These are phyloP conservation scores for Fusarium camptoceras DNA, from an alignment of 2,329 filamentous ascomycete species.

Conservation along the genomic window DNA sequence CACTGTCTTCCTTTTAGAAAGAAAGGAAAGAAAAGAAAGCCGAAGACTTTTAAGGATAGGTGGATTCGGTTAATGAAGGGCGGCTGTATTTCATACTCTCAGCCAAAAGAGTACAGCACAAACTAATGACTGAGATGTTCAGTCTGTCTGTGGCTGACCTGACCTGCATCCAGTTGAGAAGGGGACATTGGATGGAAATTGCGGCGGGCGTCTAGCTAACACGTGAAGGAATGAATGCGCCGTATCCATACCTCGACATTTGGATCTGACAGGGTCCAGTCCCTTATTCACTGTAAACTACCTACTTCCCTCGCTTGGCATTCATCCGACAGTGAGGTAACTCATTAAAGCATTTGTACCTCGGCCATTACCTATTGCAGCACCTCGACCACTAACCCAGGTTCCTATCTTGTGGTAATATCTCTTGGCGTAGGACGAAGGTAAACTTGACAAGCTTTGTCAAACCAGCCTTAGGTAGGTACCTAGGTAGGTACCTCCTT, in stretches of 20 bases:
- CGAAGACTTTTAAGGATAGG: background rate
- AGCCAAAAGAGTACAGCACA: slow-evolving; percentile 9
- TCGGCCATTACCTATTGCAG: background rate
- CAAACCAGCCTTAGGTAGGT: background rate
- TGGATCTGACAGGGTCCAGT: slow-evolving; percentile 28
- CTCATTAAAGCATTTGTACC: background rate
- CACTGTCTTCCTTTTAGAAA: background rate
- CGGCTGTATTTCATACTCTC: slow-evolving; percentile 17
- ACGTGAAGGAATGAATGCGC: slow-evolving; percentile 42
- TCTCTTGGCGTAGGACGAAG: background rate
- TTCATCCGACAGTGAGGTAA: slow-evolving; percentile 5
- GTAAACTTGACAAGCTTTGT: background rate
- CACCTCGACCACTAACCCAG: background rate
- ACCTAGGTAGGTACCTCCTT: background rate
- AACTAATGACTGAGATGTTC: slow-evolving; percentile 17
- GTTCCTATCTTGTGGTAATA: background rate
- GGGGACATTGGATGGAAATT: slow-evolving; percentile 35
- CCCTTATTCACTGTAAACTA: slow-evolving; percentile 16
- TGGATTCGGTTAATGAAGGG: slow-evolving; percentile 11
- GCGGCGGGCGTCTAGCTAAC: slow-evolving; percentile 26
- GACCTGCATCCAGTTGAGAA: slow-evolving; percentile 12
- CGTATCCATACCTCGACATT: slow-evolving; percentile 20
- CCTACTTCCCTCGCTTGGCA: slow-evolving; percentile 39
- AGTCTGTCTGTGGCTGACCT: slow-evolving; percentile 28
- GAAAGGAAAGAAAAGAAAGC: background rate